A percentile compares a stretch with the other conserved stretches of the same genome.
Evolutionary conservation across 163 green algal species (phyloP).

Genomic region (Scenedesmus sp.): DNA sequence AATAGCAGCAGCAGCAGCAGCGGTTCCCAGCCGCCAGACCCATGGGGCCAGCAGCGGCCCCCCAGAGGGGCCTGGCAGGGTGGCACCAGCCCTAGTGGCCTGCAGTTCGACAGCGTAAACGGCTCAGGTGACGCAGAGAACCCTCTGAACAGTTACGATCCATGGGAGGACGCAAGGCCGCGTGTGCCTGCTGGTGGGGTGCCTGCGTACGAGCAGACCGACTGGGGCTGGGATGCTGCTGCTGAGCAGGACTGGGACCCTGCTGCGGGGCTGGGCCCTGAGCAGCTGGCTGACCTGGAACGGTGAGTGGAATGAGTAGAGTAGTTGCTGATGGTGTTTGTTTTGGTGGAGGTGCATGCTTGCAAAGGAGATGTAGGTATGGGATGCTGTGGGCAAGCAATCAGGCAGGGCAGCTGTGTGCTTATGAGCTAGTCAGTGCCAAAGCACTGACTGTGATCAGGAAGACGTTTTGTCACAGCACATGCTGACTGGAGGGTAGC

Average conservation of each 20-base stretch:
- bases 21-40: conserved; percentile 8
- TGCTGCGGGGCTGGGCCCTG: conserved; percentile 51
- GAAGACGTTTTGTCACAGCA: too few relatives aligned
- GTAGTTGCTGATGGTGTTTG: background rate
- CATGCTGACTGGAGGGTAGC: too few relatives aligned
- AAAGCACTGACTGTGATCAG: too few relatives aligned
- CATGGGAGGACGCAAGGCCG: conserved; percentile 3
- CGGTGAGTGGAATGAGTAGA: background rate
- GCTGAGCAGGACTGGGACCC: conserved; percentile 70
- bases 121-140: background rate
- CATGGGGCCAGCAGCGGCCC: conserved; percentile 6
- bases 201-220: conserved; percentile 43
- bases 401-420: too few relatives aligned
- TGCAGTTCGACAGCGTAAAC: background rate
- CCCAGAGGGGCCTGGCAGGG: background rate
- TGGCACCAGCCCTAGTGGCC: background rate
- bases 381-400: too few relatives aligned
- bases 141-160: conserved; percentile 18
- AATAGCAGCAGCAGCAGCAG: conserved; percentile 23
- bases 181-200: background rate
- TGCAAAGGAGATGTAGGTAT: background rate
- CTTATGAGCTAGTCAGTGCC: too few relatives aligned
- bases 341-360: background rate
- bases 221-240: conserved; percentile 45
- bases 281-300: conserved; percentile 60